phyloP scores from a whole-genome alignment of 2,329 filamentous ascomycete species.

The Chaetoscypha palmicola region DNA sequence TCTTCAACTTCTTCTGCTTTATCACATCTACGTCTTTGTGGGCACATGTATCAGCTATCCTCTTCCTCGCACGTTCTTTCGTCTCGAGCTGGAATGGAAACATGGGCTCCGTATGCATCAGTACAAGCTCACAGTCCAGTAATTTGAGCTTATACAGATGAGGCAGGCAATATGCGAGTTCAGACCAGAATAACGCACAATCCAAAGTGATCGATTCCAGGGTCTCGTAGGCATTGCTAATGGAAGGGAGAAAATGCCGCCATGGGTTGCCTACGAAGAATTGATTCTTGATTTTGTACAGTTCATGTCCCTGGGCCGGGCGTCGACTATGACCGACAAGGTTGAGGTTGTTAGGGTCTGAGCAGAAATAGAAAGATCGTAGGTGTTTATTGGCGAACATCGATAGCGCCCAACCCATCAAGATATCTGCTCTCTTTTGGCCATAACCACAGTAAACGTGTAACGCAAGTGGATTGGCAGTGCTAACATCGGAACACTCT shows the following conservation, averaged over 20 bases:
- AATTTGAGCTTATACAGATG: conserved; percentile 5
- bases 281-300: conserved; percentile 3
- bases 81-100: conserved; percentile 1
- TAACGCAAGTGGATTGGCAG: not conserved
- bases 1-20: conserved; percentile 6
- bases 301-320: conserved; percentile 1
- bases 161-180: conserved; percentile 4
- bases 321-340: conserved; percentile 1
- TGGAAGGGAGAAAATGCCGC: conserved; percentile 4
- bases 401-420: not conserved
- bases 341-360: conserved; percentile 5
- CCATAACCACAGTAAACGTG: conserved; percentile 5
- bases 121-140: conserved; percentile 5
- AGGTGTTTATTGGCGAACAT: conserved; percentile 6
- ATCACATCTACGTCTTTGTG: not conserved
- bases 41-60: conserved; percentile 1
- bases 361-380: conserved; percentile 1
- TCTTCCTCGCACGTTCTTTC: not conserved
- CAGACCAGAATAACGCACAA: conserved; percentile 7
- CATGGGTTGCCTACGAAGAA: conserved; percentile 3
- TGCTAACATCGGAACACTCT: not conserved
- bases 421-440: not conserved
- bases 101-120: conserved; percentile 6
- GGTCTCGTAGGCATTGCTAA: conserved; percentile 3
- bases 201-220: conserved; percentile 3